These are phyloP conservation scores for Medicago ruthenica DNA, from an alignment of 306 rosid genomes.

Conservation along the genomic window DNA sequence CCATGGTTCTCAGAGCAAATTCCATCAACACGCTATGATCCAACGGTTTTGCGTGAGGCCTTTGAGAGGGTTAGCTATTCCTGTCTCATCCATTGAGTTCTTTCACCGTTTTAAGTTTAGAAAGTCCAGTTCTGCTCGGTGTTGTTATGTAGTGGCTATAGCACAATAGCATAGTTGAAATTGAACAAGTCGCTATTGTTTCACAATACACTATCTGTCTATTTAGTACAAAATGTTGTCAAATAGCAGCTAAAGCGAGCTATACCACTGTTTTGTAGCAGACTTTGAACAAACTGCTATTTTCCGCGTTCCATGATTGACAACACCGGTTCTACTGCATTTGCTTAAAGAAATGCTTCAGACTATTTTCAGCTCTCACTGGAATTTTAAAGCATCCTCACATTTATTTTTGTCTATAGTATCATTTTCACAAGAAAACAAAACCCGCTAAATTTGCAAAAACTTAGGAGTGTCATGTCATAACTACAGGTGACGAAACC, in stretches of 20 bases:
- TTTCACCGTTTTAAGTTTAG: neutral
- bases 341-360: constrained; percentile 27
- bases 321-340: constrained; percentile 25
- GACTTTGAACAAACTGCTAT: neutral
- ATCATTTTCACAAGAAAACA: constrained; percentile 19
- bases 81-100: constrained; percentile 6
- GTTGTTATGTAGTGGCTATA: neutral
- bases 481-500: constrained; percentile 26
- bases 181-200: neutral
- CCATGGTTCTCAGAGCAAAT: constrained; percentile 75
- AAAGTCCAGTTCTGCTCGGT: neutral
- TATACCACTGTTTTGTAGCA: neutral
- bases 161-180: neutral
- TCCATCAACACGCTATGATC: constrained; percentile 82
- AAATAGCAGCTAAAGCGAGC: neutral
- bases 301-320: neutral
- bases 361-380: constrained; percentile 8
- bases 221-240: neutral
- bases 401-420: neutral
- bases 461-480: neutral
- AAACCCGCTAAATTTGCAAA: constrained; percentile 31
- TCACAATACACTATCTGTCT: neutral
- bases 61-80: constrained; percentile 76
- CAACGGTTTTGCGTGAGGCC: constrained; percentile 64
- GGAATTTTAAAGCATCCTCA: constrained; percentile 11